Base-by-base conservation (phyloP, 306 rosid genomes). In the Acacia crassicarpa region DNA sequence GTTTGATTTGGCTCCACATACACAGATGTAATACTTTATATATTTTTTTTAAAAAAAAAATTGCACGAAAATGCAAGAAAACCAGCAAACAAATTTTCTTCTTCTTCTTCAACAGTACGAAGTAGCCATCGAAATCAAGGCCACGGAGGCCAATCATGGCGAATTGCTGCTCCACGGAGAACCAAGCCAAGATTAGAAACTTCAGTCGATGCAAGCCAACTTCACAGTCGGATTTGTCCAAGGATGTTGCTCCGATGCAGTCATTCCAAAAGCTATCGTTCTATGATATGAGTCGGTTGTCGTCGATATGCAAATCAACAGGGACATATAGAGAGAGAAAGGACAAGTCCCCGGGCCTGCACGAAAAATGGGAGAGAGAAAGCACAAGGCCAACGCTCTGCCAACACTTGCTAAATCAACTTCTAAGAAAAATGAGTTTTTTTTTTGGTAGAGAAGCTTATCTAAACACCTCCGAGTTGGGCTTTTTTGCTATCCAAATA, bases 251-350 rank as follows among this genome's bases (percentile, higher is more conserved):
- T 25, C 89, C 92, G 1, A 44, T 90, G 46, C 92, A 97, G 1
- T 92, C 99, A 2, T 95, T 93, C 59, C 81, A 97, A 59, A 84
- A 89, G 44, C 58, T 95, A 0, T 95, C 99, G 1, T 93, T 93
- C 87, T 93, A 97, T 1, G 93, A 95, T 62, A 93, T 93, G 38
- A 95, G 99, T 78, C 91, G 90, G 1, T 93, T 98, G 6, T 95
- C 97, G 0, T 95, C 97, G 0, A 45, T 33, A 32, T 32, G 11
- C 74, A 98, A 27, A 88, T 95, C 74, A 92, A 85, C 40, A 98
- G 92, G 59, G 99, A 95, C 35, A 3, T 3, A 32, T 32, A 32
- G 4, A 32, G 35, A 32, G 35, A 32, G 35, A 32, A 32, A 32
- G 4, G 35, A 32, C 35, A 32, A 32, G 35, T 32, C 35, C 35